Conservation (phyloP, 2,329 filamentous ascomycete species). For the Cordyceps pruinosa region DNA sequence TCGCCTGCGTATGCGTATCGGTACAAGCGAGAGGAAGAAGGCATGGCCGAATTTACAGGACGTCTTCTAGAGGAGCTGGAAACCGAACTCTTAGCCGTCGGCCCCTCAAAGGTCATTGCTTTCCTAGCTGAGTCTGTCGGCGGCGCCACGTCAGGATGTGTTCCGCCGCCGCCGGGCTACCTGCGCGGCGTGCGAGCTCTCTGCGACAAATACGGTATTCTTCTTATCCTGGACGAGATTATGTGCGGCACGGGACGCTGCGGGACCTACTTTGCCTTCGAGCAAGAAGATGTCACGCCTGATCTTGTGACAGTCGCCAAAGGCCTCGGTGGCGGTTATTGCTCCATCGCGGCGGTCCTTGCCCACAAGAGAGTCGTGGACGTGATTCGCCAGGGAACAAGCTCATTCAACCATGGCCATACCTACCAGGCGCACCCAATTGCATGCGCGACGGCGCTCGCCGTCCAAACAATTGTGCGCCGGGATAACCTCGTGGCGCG, state of each 20-base stretch:
- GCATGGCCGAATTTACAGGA: constrained; percentile 31
- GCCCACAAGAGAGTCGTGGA: constrained; percentile 43
- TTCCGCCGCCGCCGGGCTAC: constrained; percentile 45
- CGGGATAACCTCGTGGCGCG: constrained; percentile 28
- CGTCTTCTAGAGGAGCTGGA: constrained; percentile 39
- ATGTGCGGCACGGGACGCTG: constrained; percentile 63
- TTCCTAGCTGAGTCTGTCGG: constrained; percentile 46
- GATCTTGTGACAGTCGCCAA: constrained; percentile 56
- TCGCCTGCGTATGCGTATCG: constrained; percentile 20
- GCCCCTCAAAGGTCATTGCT: constrained; percentile 38
- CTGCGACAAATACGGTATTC: constrained; percentile 47
- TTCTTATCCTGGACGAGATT: constrained; percentile 54
- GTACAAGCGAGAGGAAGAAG: constrained; percentile 23
- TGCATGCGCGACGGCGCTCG: constrained; percentile 30
- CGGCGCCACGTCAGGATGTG: constrained; percentile 43
- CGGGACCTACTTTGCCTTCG: constrained; percentile 41
- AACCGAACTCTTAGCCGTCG: constrained; percentile 38
- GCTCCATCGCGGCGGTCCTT: constrained; percentile 47
- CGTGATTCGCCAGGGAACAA: constrained; percentile 38
- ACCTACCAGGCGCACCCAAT: constrained; percentile 40
- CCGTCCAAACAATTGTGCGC: constrained; percentile 31
- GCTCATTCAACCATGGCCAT: constrained; percentile 49
- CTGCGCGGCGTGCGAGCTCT: constrained; percentile 45
- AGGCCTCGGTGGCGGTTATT: constrained; percentile 50
- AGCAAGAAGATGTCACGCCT: constrained; percentile 30